Evolutionary conservation across 768 basidiomycete genomes (phyloP).

Genomic region (Rhizopogon sp.): DNA sequence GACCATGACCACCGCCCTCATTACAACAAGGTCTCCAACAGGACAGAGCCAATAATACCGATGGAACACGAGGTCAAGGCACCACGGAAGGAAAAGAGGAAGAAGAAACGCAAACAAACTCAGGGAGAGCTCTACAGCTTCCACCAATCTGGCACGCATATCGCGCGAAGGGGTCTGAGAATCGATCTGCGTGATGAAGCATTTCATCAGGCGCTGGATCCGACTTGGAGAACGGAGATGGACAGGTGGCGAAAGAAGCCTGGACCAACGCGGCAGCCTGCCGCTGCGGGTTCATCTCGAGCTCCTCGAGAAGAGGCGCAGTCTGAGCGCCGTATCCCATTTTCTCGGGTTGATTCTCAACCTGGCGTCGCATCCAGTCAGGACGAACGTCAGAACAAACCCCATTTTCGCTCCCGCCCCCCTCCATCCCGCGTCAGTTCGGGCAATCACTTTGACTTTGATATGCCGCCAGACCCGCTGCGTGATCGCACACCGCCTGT

Average conservation of each 20-base stretch:
- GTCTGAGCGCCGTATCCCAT: conserved; percentile 10
- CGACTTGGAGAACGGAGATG: conserved; percentile 28
- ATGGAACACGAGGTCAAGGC: conserved; percentile 4
- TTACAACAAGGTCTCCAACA: conserved; percentile 3
- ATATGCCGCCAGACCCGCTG: background rate
- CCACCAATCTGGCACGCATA: conserved; percentile 29
- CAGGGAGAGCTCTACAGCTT: conserved; percentile 34
- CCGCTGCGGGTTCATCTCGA: background rate
- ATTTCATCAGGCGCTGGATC: conserved; percentile 38
- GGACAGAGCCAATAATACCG: conserved; percentile 5
- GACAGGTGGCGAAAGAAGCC: conserved; percentile 25
- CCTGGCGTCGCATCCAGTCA: background rate
- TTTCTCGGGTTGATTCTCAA: conserved; percentile 6
- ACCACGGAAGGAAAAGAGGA: conserved; percentile 5
- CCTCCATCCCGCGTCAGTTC: background rate
- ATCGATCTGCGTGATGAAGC: conserved; percentile 41
- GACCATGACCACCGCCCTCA: background rate
- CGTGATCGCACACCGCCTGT: background rate
- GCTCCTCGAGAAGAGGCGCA: conserved; percentile 8
- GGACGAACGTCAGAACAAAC: background rate
- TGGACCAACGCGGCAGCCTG: conserved; percentile 9
- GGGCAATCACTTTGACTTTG: background rate
- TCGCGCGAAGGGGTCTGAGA: conserved; percentile 32
- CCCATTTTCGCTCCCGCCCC: background rate
- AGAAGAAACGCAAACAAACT: conserved; percentile 22